Percentiles rank a stretch among this genome's conserved stretches.
Evolutionary conservation across 2,329 filamentous ascomycete genomes (phyloP).

Genomic region (Rhytidhysteron rufulum): DNA sequence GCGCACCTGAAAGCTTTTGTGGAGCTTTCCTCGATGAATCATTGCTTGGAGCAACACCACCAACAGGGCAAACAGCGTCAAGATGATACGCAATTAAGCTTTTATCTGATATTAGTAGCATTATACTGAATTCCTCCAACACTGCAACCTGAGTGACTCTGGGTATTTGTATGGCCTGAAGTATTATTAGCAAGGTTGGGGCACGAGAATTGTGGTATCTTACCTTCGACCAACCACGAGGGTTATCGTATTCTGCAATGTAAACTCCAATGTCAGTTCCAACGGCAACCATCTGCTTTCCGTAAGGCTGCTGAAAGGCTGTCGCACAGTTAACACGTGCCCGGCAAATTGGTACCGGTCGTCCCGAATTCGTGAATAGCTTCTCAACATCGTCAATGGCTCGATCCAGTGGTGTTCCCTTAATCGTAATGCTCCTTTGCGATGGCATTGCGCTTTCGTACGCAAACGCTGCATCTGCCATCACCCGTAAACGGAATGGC

Average conservation of each 20-base stretch:
- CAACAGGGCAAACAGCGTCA: constrained; percentile 67
- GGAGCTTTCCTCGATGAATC: constrained; percentile 82
- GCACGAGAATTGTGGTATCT: constrained; percentile 36
- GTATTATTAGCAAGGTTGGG: constrained; percentile 35
- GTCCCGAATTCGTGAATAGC: constrained; percentile 60
- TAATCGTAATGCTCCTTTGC: constrained; percentile 69
- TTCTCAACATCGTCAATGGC: constrained; percentile 86
- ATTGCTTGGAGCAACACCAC: constrained; percentile 55
- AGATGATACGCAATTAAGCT: constrained; percentile 90
- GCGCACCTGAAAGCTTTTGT: constrained; percentile 78
- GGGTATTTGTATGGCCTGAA: constrained; percentile 68
- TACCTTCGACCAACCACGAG: constrained; percentile 86
- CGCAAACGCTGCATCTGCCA: constrained; percentile 88
- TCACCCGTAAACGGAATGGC: constrained; percentile 85
- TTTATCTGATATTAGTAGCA: constrained; percentile 87
- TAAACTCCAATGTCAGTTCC: constrained; percentile 95
- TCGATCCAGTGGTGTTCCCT: constrained; percentile 85
- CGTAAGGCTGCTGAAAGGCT: constrained; percentile 75
- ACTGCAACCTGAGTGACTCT: constrained; percentile 91
- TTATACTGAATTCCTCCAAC: constrained; percentile 91
- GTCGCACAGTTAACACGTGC: constrained; percentile 90
- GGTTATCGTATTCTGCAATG: constrained; percentile 82
- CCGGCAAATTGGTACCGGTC: constrained; percentile 74
- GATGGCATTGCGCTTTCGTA: constrained; percentile 60
- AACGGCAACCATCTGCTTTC: constrained; percentile 84